phyloP scores from a whole-genome alignment of 2,329 filamentous ascomycete species.

The Waltergamsia citrina region DNA sequence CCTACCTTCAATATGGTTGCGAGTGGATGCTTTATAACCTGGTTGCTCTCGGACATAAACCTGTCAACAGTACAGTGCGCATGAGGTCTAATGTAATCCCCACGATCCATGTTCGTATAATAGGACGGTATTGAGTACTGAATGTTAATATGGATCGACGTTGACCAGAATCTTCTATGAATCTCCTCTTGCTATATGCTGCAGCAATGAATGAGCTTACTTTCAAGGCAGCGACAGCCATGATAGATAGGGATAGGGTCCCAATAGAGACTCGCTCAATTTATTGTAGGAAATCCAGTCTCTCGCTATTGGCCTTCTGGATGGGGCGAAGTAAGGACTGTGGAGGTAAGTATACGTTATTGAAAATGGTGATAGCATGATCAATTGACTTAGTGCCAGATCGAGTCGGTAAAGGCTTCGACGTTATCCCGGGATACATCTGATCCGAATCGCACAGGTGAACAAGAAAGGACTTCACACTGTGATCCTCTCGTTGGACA shows the following conservation, averaged over 20 bases:
- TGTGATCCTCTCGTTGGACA: conserved; percentile 12
- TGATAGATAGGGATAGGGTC: conserved; percentile 13
- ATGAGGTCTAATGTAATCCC: conserved; percentile 10
- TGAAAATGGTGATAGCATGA: conserved; percentile 21
- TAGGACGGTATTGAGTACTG: conserved; percentile 14
- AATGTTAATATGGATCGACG: conserved; percentile 13
- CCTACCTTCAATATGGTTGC: conserved; percentile 8
- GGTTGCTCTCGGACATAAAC: conserved; percentile 5
- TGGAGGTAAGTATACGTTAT: conserved; percentile 15
- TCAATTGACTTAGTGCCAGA: conserved; percentile 18
- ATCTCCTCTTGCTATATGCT: background rate
- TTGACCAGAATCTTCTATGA: background rate
- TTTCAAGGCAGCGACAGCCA: conserved; percentile 6
- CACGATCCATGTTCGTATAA: conserved; percentile 10
- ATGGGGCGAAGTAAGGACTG: conserved; percentile 16
- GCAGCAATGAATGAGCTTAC: background rate
- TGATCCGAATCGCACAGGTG: conserved; percentile 11
- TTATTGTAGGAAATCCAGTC: conserved; percentile 14
- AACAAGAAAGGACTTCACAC: conserved; percentile 20
- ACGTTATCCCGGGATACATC: conserved; percentile 18
- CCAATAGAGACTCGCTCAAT: conserved; percentile 15
- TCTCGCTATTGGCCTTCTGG: conserved; percentile 8
- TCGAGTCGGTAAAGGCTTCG: conserved; percentile 12
- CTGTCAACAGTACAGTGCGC: background rate
- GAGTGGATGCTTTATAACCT: conserved; percentile 4